These are phyloP conservation scores for Scenedesmus sp. DNA, from an alignment of 163 green algal species.

Conservation along the genomic window DNA sequence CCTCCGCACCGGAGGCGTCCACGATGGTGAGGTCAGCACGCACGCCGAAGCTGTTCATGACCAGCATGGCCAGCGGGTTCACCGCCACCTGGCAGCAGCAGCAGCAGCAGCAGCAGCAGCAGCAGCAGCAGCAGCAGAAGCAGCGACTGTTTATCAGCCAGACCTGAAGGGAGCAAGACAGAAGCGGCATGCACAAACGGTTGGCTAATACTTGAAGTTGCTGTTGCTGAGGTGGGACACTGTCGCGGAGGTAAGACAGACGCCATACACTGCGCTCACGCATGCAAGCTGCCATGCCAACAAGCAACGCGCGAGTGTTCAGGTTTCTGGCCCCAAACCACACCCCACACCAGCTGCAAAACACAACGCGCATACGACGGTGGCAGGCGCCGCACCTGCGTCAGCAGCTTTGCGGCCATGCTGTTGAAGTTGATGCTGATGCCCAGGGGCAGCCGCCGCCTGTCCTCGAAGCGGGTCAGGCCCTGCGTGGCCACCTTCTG, in stretches of 20 bases:
- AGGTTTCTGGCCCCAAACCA: conserved; percentile 59
- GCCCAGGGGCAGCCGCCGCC: conserved; percentile 72
- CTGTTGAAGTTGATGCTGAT: conserved; percentile 72
- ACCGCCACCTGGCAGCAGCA: conserved; percentile 56
- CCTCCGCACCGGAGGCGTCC: conserved; percentile 50
- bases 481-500: conserved; percentile 59
- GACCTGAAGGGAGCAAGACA: too few species aligned
- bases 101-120: not conserved
- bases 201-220: too few species aligned
- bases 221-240: too few species aligned
- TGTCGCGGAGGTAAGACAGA: too few species aligned
- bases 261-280: too few species aligned
- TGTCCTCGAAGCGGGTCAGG: conserved; percentile 60
- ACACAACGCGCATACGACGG: too few species aligned
- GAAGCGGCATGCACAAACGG: too few species aligned
- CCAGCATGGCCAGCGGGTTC: conserved; percentile 59
- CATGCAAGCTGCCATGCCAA: too few species aligned
- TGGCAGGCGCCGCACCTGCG: conserved; percentile 49
- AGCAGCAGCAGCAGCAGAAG: too few species aligned
- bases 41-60: conserved; percentile 58
- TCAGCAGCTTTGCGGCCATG: conserved; percentile 69
- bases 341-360: not conserved
- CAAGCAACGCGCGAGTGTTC: conserved; percentile 67
- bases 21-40: conserved; percentile 61
- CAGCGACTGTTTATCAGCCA: too few species aligned